Percentiles rank a stretch among this genome's conserved stretches.
Conservation (phyloP, 345 rosid species). For the Fremontodendron californicum region DNA sequence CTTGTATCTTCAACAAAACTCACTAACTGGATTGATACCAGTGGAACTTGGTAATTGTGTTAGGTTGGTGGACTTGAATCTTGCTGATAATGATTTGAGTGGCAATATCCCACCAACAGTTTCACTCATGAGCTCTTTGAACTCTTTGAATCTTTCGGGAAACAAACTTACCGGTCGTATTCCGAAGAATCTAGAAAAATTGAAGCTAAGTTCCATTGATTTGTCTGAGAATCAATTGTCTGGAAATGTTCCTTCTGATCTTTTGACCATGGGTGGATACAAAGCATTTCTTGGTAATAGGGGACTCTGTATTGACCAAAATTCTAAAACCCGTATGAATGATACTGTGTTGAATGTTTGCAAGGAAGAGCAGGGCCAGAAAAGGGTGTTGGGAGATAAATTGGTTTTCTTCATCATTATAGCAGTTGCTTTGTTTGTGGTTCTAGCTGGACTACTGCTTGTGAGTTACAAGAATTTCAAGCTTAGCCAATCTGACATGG, state of each 20-base stretch:
- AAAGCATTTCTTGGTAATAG: slow-evolving; percentile 53
- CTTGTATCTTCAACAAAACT: slow-evolving; percentile 65
- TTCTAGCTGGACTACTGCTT: slow-evolving; percentile 41
- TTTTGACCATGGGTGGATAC: slow-evolving; percentile 57
- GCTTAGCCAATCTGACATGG: slow-evolving; percentile 27
- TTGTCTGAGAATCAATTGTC: slow-evolving; percentile 58
- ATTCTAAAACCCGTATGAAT: slow-evolving; percentile 15
- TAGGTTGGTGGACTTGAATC: slow-evolving; percentile 66
- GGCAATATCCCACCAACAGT: slow-evolving; percentile 52
- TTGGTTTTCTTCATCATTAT: slow-evolving; percentile 40
- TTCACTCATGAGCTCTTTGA: slow-evolving; percentile 47
- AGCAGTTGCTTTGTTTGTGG: slow-evolving; percentile 38
- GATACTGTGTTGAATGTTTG: slow-evolving; percentile 39
- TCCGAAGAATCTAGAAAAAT: slow-evolving; percentile 43
- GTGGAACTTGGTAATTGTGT: slow-evolving; percentile 41
- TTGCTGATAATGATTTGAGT: slow-evolving; percentile 51
- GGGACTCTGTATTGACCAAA: slow-evolving; percentile 54
- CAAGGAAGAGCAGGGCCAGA: slow-evolving; percentile 24
- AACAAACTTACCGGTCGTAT: slow-evolving; percentile 58
- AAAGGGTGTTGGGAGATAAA: slow-evolving; percentile 24
- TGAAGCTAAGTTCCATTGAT: slow-evolving; percentile 76
- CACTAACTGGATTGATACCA: slow-evolving; percentile 58
- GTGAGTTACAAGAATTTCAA: slow-evolving; percentile 50
- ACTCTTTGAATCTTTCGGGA: slow-evolving; percentile 69
- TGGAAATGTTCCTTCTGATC: slow-evolving; percentile 59